Evolutionary conservation across 1,284 basidiomycete genomes (phyloP).

Genomic region (Naganishia cerealis): DNA sequence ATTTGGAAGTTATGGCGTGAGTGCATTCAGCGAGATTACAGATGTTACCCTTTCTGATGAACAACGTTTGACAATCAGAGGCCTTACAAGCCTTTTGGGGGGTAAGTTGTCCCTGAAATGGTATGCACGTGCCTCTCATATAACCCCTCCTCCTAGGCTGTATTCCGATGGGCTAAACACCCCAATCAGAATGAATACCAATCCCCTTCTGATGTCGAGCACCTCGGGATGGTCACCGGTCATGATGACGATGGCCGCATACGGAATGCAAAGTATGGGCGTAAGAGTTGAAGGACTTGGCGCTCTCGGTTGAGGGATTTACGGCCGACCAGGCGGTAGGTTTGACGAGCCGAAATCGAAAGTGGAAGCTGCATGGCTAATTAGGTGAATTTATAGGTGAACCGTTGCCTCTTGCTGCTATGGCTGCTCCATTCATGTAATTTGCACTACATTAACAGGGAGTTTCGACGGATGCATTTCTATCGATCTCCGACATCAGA

Average conservation of each 20-base stretch:
- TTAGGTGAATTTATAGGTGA: not conserved
- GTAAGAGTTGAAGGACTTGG: slow-evolving; percentile 16
- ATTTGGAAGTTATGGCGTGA: slow-evolving; percentile 20
- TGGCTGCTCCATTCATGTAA: slow-evolving; percentile 16
- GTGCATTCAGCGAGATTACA: not conserved
- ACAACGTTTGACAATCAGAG: not conserved
- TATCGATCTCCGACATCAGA: slow-evolving; percentile 32
- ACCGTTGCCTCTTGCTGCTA: slow-evolving; percentile 6
- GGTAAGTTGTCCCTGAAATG: not conserved
- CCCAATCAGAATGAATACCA: slow-evolving; percentile 9
- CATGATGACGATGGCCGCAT: slow-evolving; percentile 10
- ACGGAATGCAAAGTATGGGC: slow-evolving; percentile 7
- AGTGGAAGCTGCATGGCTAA: not conserved
- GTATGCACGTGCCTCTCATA: not conserved
- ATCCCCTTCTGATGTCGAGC: not conserved
- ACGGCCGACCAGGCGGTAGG: slow-evolving; percentile 18
- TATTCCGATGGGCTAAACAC: slow-evolving; percentile 25
- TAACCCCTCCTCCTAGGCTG: not conserved
- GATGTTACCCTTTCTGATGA: not conserved
- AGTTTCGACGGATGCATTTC: slow-evolving; percentile 19
- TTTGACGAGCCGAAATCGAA: not conserved
- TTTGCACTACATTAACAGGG: not conserved
- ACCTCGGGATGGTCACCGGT: slow-evolving; percentile 10
- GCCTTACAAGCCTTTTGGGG: slow-evolving; percentile 16
- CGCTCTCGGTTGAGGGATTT: slow-evolving; percentile 17